Evolutionary conservation across 306 rosid species (phyloP), one percentile per base, ranked within the genome.

Genomic region (Fragaria vesca): DNA sequence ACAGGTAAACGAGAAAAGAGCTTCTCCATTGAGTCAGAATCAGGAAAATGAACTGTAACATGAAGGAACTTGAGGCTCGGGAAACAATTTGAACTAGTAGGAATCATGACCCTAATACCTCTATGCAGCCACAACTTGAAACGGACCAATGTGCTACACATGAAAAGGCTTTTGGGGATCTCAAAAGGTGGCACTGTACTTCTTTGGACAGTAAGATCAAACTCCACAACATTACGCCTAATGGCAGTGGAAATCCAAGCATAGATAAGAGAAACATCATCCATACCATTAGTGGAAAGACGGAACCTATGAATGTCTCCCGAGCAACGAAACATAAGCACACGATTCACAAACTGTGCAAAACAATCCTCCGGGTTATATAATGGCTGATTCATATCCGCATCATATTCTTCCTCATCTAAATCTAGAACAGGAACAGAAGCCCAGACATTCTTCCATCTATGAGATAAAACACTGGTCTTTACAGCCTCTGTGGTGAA

Each of bases 401-500:
- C 3, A 0, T 43, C 13, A 46, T 46, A 24, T 4, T 46, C 55
- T 12, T 26, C 3, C 20, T 72, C 75, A 5, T 1, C 9, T 3
- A 52, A 15, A 12, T 34, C 30, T 32, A 72, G 15, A 72, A 11
- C 12, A 6, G 76, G 63, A 18, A 30, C 28, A 10, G 0, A 18
- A 34, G 32, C 12, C 48, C 65, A 72, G 1, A 50, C 76, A 51
- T 34, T 18, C 30, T 34, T 34, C 76, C 76, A 51, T 32, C 63
- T 51, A 34, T 12, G 63, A 5, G 32, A 72, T 72, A 72, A 51
- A 32, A 51, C 28, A n/a, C 47, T 72, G 30, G 76, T 34, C 63
- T 32, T 18, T 4, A 51, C 32, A 8, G 32, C 76, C 26, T 72
- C 47, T 20, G 0, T 18, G 3, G 76, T 72, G 10, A 4, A 2